These are phyloP conservation scores for Setaria italica DNA, from an alignment of 202 grass and related monocot species.

Conservation along the genomic window DNA sequence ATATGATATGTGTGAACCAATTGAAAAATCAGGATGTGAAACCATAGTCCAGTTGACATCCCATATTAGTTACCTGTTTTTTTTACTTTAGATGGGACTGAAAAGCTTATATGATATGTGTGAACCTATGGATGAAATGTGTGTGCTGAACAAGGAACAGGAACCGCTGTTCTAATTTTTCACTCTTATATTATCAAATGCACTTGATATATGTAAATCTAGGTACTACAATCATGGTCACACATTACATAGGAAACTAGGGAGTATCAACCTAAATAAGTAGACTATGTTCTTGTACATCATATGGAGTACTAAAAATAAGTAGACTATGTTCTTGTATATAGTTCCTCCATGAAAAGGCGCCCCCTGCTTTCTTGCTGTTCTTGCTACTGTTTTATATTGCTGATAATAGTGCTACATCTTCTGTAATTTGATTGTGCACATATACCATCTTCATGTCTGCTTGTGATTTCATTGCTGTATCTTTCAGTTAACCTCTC, in stretches of 20 bases:
- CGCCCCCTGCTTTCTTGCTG: not conserved
- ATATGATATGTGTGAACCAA: not conserved
- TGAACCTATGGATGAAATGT: constrained; percentile 7
- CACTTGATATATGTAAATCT: not conserved
- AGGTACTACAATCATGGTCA: not conserved
- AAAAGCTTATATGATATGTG: not conserved
- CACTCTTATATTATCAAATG: not conserved
- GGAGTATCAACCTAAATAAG: constrained; percentile 1
- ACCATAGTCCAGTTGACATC: not conserved
- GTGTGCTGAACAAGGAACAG: not conserved
- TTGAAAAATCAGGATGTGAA: not conserved
- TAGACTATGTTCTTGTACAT: not conserved
- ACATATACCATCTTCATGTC: not conserved
- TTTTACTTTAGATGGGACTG: not conserved
- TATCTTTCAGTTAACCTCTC: not conserved
- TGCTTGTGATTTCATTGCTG: not conserved
- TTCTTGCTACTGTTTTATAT: constrained; percentile 30
- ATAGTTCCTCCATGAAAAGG: constrained; percentile 8
- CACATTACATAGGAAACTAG: not conserved
- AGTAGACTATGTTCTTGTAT: not conserved
- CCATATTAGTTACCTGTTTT: not conserved
- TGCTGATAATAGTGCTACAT: constrained; percentile 7
- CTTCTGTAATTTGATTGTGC: not conserved
- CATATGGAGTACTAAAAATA: not conserved
- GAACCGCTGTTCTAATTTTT: not conserved